Evolutionary conservation across 2,329 filamentous ascomycete species (phyloP).

Genomic region (Cladosporium sp.): DNA sequence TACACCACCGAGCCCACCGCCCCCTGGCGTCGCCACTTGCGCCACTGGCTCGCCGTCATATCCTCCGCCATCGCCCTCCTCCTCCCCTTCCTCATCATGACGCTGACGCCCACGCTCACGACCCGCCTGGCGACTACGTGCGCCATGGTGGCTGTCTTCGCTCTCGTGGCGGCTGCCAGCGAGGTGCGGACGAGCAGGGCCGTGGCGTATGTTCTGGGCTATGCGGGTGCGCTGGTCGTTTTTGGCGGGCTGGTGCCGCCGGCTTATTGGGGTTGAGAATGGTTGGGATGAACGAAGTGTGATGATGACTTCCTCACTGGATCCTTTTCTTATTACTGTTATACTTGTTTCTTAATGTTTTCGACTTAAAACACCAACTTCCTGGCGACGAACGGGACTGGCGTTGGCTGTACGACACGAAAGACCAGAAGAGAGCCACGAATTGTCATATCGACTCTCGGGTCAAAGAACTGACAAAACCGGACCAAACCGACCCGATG

Average conservation of each 20-base stretch:
- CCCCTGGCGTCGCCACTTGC: not conserved
- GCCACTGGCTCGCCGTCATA: slow-evolving; percentile 2
- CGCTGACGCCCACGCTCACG: slow-evolving; percentile 1
- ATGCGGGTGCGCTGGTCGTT: not conserved
- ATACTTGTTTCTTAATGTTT: no score
- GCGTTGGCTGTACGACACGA: no score
- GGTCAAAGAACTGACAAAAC: no score
- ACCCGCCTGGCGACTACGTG: slow-evolving; percentile 2
- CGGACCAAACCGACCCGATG: no score
- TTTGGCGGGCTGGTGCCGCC: slow-evolving; percentile 4
- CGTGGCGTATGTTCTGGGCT: slow-evolving; percentile 6
- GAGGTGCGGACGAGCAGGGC: slow-evolving; percentile 1
- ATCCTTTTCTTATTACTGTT: no score
- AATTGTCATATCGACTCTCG: no score
- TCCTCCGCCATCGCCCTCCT: slow-evolving; percentile 5
- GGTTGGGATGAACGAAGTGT: not conserved
- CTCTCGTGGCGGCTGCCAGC: slow-evolving; percentile 6
- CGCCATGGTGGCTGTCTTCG: slow-evolving; percentile 6
- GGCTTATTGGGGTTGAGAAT: not conserved
- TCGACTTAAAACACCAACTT: no score
- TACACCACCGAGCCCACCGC: not conserved
- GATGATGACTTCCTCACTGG: not conserved
- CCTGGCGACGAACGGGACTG: no score
- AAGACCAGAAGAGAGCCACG: no score
- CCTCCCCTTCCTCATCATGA: slow-evolving; percentile 13